These are phyloP conservation scores for Daldinia concentrica DNA, from an alignment of 495 filamentous ascomycete species.

Conservation along the genomic window DNA sequence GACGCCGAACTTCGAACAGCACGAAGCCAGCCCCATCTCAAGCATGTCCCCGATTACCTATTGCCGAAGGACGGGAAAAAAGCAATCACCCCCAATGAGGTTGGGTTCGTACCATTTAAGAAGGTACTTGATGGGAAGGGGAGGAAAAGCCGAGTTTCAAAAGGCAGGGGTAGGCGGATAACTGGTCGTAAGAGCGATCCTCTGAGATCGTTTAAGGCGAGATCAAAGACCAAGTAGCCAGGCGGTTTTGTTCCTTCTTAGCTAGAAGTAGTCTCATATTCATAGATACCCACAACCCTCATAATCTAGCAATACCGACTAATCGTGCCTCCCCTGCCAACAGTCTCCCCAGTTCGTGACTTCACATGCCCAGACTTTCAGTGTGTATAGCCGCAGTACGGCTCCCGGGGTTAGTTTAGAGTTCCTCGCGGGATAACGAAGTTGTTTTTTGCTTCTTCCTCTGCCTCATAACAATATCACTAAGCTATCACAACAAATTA, in stretches of 20 bases:
- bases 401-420: too few relatives aligned
- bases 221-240: slow-evolving; percentile 52
- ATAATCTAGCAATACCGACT: slow-evolving; percentile 1
- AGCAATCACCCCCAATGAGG: slow-evolving; percentile 66
- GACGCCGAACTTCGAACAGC: slow-evolving; percentile 86
- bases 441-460: too few relatives aligned
- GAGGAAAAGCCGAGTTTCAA: slow-evolving; percentile 72
- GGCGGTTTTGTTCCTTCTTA: slow-evolving; percentile 7
- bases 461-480: too few relatives aligned
- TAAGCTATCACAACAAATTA: too few relatives aligned
- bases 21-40: slow-evolving; percentile 85
- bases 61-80: slow-evolving; percentile 81
- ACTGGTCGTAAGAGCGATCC: slow-evolving; percentile 74
- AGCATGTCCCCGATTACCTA: slow-evolving; percentile 94
- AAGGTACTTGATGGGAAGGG: slow-evolving; percentile 72
- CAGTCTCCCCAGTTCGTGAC: neutral
- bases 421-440: too few relatives aligned
- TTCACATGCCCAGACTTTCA: too few relatives aligned
- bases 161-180: slow-evolving; percentile 61
- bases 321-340: neutral
- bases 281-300: slow-evolving; percentile 33
- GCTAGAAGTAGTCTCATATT: slow-evolving; percentile 12
- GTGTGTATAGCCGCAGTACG: too few relatives aligned
- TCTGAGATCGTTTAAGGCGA: slow-evolving; percentile 85
- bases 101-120: slow-evolving; percentile 78